Evolutionary conservation across 768 basidiomycete species (phyloP).

Genomic region (Kwoniella dendrophila): DNA sequence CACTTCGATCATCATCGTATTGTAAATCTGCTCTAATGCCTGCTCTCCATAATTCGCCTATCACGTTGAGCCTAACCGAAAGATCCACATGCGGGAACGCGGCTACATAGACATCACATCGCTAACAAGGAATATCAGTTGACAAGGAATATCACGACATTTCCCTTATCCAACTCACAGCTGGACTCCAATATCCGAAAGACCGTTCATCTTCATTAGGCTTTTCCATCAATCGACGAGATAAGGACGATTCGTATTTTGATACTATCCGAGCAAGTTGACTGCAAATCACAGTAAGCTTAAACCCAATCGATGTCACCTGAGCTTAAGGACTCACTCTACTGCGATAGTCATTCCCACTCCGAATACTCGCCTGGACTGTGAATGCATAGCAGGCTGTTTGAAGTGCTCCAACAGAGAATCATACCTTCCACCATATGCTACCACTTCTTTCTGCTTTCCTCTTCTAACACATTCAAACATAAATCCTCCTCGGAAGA

Average conservation of each 20-base stretch:
- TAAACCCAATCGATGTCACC: neutral
- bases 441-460: slow-evolving; percentile 48
- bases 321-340: slow-evolving; percentile 39
- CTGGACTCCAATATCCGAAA: slow-evolving; percentile 51
- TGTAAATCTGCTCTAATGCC: slow-evolving; percentile 54
- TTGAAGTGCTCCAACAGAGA: slow-evolving; percentile 50
- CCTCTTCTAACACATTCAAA: slow-evolving; percentile 51
- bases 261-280: slow-evolving; percentile 45
- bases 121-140: slow-evolving; percentile 14
- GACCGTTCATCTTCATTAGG: slow-evolving; percentile 47
- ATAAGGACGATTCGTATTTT: slow-evolving; percentile 45
- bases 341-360: slow-evolving; percentile 54
- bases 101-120: slow-evolving; percentile 54
- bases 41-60: slow-evolving; percentile 52
- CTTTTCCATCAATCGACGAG: slow-evolving; percentile 44
- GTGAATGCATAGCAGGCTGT: slow-evolving; percentile 41
- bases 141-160: neutral
- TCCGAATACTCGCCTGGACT: slow-evolving; percentile 39
- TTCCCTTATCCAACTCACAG: no score
- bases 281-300: slow-evolving; percentile 22
- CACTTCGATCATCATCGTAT: slow-evolving; percentile 50
- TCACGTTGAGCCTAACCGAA: slow-evolving; percentile 36
- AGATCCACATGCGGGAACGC: slow-evolving; percentile 45
- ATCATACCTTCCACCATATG: slow-evolving; percentile 54
- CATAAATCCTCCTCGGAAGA: slow-evolving; percentile 53